A percentile compares a stretch with the other conserved stretches of the same genome.
These are phyloP conservation scores for Pachyrhizus erosus DNA, from an alignment of 306 rosid genomes.

Conservation along the genomic window DNA sequence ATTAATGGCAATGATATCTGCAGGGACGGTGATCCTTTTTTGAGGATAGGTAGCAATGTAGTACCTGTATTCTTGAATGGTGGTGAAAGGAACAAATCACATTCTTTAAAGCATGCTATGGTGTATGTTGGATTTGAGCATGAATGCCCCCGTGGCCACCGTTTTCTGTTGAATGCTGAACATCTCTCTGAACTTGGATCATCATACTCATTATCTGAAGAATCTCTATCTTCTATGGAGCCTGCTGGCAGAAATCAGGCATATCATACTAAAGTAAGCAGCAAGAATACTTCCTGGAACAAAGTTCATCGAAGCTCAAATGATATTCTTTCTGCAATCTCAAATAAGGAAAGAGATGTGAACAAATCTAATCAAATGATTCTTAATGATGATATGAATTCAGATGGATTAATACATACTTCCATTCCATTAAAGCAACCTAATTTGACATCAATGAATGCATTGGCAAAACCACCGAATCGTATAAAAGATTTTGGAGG, in stretches of 20 bases:
- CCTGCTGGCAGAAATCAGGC: constrained; percentile 46
- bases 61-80: constrained; percentile 71
- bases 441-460: constrained; percentile 50
- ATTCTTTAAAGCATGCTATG: constrained; percentile 54
- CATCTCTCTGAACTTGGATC: constrained; percentile 80
- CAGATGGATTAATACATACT: constrained; percentile 45
- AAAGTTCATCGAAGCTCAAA: constrained; percentile 63
- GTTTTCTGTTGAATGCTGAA: constrained; percentile 77
- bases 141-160: constrained; percentile 95
- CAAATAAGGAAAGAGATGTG: constrained; percentile 59
- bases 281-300: constrained; percentile 57
- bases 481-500: constrained; percentile 56
- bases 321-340: constrained; percentile 50
- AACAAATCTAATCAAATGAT: constrained; percentile 58
- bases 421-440: constrained; percentile 53
- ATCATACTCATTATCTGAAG: constrained; percentile 60
- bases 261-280: constrained; percentile 57
- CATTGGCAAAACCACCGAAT: constrained; percentile 46
- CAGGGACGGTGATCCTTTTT: constrained; percentile 60
- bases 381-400: constrained; percentile 53
- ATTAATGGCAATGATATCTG: constrained; percentile 45
- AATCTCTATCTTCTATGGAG: constrained; percentile 60
- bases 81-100: constrained; percentile 54
- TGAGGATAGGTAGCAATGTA: constrained; percentile 75
- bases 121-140: constrained; percentile 91